These are phyloP conservation scores for Calophaca sinica DNA, from an alignment of 306 rosid genomes.

Conservation along the genomic window DNA sequence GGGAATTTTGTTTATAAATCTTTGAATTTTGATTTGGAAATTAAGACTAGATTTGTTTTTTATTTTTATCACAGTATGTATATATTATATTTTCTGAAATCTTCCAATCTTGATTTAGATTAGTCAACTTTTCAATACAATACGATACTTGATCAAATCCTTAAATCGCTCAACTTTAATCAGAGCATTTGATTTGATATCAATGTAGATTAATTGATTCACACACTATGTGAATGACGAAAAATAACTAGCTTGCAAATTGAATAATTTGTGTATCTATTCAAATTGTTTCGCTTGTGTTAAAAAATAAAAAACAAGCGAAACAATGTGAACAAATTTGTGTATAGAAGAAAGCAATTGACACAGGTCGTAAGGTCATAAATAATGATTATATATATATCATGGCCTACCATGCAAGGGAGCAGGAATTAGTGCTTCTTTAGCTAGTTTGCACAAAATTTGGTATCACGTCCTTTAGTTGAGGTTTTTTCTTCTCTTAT, in stretches of 20 bases:
- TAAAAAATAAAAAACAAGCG: not conserved
- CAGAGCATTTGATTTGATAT: not conserved
- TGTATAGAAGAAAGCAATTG: constrained; percentile 31
- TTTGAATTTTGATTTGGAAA: too few species aligned
- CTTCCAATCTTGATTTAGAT: not conserved
- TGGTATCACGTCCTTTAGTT: constrained; percentile 33
- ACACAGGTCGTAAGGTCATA: constrained; percentile 27
- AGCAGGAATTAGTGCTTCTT: constrained; percentile 51
- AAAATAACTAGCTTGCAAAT: too few species aligned
- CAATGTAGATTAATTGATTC: not conserved
- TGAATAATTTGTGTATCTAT: too few species aligned
- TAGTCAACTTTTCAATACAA: not conserved
- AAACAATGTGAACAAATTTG: not conserved
- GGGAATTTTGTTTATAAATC: too few species aligned
- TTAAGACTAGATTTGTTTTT: too few species aligned
- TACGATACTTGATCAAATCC: too few species aligned
- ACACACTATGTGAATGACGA: not conserved
- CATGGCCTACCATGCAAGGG: constrained; percentile 49
- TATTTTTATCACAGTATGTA: too few species aligned
- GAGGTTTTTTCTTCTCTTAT: constrained; percentile 2
- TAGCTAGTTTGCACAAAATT: constrained; percentile 52
- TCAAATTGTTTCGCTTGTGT: too few species aligned
- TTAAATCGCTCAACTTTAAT: not conserved
- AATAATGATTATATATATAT: constrained; percentile 26
- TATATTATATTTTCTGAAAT: not conserved